A percentile compares a stretch with the other conserved stretches of the same genome.
phyloP scores from a whole-genome alignment of 148 eudicot genomes.

The Beta vulgaris region DNA sequence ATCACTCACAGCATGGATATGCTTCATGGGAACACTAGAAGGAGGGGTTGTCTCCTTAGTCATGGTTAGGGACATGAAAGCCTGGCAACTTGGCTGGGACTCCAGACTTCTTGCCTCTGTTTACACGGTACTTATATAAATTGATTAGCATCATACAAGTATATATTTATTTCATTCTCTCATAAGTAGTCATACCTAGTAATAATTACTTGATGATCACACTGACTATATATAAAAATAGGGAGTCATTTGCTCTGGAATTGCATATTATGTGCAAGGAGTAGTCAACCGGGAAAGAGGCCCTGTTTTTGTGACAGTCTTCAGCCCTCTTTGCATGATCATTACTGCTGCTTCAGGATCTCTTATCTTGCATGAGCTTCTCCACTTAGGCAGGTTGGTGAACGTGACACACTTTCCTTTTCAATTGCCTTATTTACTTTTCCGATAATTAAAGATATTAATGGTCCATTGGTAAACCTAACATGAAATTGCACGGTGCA shows the following conservation, averaged over 20 bases:
- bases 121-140: constrained; percentile 54
- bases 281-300: constrained; percentile 58
- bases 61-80: constrained; percentile 40
- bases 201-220: no score
- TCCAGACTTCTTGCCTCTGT: constrained; percentile 55
- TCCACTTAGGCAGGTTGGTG: constrained; percentile 54
- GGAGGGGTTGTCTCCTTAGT: constrained; percentile 46
- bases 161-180: no score
- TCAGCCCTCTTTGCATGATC: constrained; percentile 69
- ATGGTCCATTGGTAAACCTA: neutral
- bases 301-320: constrained; percentile 68
- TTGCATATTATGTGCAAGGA: constrained; percentile 61
- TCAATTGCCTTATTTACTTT: neutral
- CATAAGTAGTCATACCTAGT: no score
- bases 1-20: constrained; percentile 50
- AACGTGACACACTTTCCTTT: neutral
- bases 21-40: constrained; percentile 48
- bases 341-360: constrained; percentile 50
- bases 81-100: constrained; percentile 61
- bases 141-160: no score
- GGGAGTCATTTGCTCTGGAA: constrained; percentile 63
- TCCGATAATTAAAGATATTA: neutral
- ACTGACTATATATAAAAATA: no score
- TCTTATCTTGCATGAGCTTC: constrained; percentile 48
- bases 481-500: constrained; percentile 39